Evolutionary conservation across 176 grass and related monocot species (phyloP).

Genomic region (Typha latifolia): DNA sequence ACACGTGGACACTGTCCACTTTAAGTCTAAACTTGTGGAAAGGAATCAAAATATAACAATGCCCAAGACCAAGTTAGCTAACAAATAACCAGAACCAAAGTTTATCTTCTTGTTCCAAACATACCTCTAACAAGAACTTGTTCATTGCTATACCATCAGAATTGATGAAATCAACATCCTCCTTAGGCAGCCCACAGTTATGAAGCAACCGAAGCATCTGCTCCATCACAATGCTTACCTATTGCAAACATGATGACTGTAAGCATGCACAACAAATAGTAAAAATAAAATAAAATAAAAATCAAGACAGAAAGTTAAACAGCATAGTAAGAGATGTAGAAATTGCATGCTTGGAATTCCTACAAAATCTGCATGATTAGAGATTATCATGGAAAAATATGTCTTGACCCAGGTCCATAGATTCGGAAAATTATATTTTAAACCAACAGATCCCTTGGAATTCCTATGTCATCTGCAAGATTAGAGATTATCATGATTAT

Average conservation of each 20-base stretch:
- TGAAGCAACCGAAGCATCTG: conserved; percentile 91
- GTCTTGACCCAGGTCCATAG: too few species aligned
- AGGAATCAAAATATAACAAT: too few species aligned
- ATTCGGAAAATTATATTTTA: too few species aligned
- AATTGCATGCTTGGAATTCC: not conserved
- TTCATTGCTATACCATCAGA: conserved; percentile 91
- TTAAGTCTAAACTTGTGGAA: too few species aligned
- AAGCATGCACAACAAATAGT: not conserved
- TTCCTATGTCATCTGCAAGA: not conserved
- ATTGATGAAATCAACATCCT: conserved; percentile 94
- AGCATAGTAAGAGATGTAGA: not conserved
- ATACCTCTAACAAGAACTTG: conserved; percentile 80
- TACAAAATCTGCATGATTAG: too few species aligned
- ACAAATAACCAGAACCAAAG: too few species aligned
- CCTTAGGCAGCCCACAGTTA: conserved; percentile 67
- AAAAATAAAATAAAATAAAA: not conserved
- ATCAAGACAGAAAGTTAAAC: not conserved
- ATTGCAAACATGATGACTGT: conserved; percentile 17
- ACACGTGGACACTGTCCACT: too few species aligned
- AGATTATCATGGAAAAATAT: too few species aligned
- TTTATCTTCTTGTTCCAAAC: not conserved
- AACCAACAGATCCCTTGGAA: too few species aligned
- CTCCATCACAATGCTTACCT: conserved; percentile 97
- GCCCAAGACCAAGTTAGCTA: too few species aligned
- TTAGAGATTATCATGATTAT: conserved; percentile 2